Evolutionary conservation across 345 rosid species (phyloP).

Genomic region (Populus alba): DNA sequence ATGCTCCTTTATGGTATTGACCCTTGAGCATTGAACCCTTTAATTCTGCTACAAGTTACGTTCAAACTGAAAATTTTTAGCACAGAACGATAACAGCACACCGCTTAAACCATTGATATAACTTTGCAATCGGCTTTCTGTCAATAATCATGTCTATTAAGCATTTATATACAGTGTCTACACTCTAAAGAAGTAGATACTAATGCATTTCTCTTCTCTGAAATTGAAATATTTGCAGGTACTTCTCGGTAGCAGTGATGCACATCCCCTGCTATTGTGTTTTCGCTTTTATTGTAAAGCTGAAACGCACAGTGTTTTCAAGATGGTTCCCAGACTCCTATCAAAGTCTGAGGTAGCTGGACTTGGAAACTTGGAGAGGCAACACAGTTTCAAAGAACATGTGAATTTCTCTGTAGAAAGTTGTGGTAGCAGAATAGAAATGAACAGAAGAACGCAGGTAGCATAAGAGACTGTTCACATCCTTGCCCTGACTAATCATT

Average conservation of each 20-base stretch:
- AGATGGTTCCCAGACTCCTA: constrained; percentile 77
- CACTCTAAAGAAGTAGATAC: background rate
- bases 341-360: constrained; percentile 25
- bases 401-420: background rate
- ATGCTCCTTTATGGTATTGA: constrained; percentile 80
- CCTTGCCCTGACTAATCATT: background rate
- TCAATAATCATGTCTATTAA: background rate
- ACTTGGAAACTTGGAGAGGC: background rate
- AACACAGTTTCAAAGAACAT: background rate
- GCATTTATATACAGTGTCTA: background rate
- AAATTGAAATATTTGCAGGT: constrained; percentile 47
- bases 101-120: background rate
- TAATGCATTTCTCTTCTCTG: background rate
- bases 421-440: constrained; percentile 5
- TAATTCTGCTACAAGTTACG: background rate
- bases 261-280: constrained; percentile 82
- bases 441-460: background rate
- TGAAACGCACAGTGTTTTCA: constrained; percentile 54
- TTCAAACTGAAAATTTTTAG: background rate
- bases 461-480: background rate
- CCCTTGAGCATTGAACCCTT: background rate
- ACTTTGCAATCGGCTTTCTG: background rate
- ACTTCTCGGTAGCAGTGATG: constrained; percentile 76
- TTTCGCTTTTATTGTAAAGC: constrained; percentile 60
- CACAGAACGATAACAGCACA: background rate